These are phyloP conservation scores for Persicaria tinctoria DNA, from an alignment of 148 eudicot species.

Conservation along the genomic window DNA sequence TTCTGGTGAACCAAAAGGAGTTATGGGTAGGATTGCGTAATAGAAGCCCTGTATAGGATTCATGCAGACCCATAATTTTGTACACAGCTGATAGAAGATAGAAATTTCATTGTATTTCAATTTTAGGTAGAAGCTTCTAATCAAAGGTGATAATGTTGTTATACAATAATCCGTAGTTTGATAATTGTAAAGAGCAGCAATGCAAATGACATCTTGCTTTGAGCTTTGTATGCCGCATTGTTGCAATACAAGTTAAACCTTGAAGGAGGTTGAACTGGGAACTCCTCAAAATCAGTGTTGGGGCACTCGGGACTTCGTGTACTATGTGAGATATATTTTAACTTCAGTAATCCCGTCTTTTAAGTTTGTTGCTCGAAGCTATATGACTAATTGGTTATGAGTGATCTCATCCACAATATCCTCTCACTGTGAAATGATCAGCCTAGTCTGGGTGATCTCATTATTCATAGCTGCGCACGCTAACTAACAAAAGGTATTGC, in stretches of 20 bases:
- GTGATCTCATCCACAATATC: neutral
- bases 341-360: neutral
- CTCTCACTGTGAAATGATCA: neutral
- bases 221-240: constrained; percentile 5
- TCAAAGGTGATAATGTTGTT: too few species aligned
- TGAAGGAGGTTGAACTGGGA: neutral
- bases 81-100: too few species aligned
- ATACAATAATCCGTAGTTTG: too few species aligned
- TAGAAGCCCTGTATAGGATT: neutral
- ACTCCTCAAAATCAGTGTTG: neutral
- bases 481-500: neutral
- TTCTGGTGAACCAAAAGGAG: too few species aligned
- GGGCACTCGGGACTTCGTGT: neutral
- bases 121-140: too few species aligned
- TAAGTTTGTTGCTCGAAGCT: neutral
- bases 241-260: neutral
- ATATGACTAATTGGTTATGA: neutral
- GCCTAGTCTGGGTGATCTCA: neutral
- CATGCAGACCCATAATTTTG: too few species aligned
- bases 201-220: neutral
- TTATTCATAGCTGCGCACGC: neutral
- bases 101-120: too few species aligned
- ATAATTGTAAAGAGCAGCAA: too few species aligned
- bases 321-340: neutral
- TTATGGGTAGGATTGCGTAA: too few species aligned